A percentile compares a stretch with the other conserved stretches of the same genome.
Evolutionary conservation across 495 filamentous ascomycete species (phyloP).

Genomic region (Coniosporium apollinis): DNA sequence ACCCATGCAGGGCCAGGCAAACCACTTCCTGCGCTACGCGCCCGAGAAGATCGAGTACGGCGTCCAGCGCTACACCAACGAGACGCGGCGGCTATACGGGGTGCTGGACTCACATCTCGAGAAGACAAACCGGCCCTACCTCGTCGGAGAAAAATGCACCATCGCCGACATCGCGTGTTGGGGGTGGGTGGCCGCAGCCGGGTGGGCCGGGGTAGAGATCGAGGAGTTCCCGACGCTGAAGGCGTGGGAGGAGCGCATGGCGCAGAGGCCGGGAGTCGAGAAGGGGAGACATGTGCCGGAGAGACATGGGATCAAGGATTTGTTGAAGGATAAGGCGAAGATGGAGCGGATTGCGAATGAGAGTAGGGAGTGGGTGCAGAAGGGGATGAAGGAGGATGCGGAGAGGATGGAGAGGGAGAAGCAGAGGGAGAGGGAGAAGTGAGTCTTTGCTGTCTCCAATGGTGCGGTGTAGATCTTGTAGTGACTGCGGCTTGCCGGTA

Average conservation of each 20-base stretch:
- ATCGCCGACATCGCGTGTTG: conserved; percentile 74
- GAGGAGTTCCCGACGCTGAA: conserved; percentile 56
- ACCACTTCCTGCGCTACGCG: conserved; percentile 79
- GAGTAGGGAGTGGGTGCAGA: conserved; percentile 39
- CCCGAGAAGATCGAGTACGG: conserved; percentile 79
- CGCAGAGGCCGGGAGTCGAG: conserved; percentile 48
- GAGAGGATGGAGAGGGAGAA: too few species aligned
- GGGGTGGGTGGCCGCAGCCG: conserved; percentile 25
- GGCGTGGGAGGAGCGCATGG: conserved; percentile 49
- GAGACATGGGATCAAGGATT: conserved; percentile 44
- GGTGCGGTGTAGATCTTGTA: too few species aligned
- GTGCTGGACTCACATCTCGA: conserved; percentile 61
- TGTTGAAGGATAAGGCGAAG: conserved; percentile 48
- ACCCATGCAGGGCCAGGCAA: conserved; percentile 87
- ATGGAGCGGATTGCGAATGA: conserved; percentile 42
- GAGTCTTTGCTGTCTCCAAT: too few species aligned
- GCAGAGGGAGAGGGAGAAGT: too few species aligned
- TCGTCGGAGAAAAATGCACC: conserved; percentile 65
- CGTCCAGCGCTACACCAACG: conserved; percentile 64
- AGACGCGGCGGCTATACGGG: conserved; percentile 64
- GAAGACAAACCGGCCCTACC: conserved; percentile 31
- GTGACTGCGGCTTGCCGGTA: too few species aligned
- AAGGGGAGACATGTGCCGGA: conserved; percentile 66
- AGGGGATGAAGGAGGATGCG: conserved; percentile 38
- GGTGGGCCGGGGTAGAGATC: conserved; percentile 60